These are phyloP conservation scores for Amphibolis antarctica DNA, from an alignment of 106 monocot genomes.

Conservation along the genomic window DNA sequence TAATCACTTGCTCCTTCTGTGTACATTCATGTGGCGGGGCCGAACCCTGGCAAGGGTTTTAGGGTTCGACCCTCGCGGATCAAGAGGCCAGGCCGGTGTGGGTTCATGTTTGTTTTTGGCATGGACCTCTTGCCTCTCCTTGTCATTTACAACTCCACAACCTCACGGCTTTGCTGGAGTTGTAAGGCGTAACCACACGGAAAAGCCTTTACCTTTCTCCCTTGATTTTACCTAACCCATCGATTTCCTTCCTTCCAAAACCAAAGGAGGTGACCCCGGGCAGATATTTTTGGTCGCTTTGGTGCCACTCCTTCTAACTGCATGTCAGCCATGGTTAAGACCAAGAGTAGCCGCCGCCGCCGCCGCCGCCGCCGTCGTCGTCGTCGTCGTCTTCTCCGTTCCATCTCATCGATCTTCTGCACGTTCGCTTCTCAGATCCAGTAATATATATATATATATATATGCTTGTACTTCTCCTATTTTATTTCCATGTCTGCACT, in stretches of 20 bases:
- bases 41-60: constrained; percentile 5
- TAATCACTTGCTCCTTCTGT: neutral
- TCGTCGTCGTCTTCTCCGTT: no score
- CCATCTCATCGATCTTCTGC: no score
- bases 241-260: neutral
- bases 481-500: no score
- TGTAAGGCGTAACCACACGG: constrained; percentile 6
- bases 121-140: constrained; percentile 3
- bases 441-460: no score
- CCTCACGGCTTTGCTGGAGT: constrained; percentile 2
- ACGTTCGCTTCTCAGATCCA: no score
- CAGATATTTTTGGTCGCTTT: constrained; percentile 12
- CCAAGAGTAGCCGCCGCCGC: neutral
- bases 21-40: constrained; percentile 9
- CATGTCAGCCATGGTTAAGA: constrained; percentile 5
- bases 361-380: no score
- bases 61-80: neutral
- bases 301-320: neutral
- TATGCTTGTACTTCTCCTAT: no score
- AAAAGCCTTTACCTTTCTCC: neutral
- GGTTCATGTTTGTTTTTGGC: constrained; percentile 11
- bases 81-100: neutral
- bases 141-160: constrained; percentile 2
- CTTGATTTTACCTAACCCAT: no score
- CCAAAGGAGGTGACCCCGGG: constrained; percentile 3